Evolutionary conservation across 169 alveolate species (phyloP).

Genomic region (Cystoisospora suis): DNA sequence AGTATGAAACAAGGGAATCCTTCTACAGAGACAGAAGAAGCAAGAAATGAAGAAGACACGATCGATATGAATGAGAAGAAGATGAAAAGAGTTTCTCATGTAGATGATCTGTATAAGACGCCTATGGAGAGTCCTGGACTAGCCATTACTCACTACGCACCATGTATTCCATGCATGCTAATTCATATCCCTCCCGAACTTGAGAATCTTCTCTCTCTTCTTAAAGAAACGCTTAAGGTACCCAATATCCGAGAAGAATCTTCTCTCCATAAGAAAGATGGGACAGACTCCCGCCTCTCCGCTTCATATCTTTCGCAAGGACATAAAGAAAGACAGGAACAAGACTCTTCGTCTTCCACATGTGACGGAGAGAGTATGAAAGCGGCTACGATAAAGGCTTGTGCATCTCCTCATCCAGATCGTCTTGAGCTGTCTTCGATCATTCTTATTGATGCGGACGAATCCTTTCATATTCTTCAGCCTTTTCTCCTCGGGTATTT

Average conservation of each 20-base stretch:
- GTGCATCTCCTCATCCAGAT: background rate
- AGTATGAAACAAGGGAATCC: too few relatives aligned
- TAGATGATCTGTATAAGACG: background rate
- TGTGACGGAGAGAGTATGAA: background rate
- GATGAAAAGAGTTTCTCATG: too few relatives aligned
- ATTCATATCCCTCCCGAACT: background rate
- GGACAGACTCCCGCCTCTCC: background rate
- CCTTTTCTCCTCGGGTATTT: background rate
- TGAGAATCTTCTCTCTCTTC: background rate
- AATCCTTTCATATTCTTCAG: background rate
- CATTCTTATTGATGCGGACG: background rate
- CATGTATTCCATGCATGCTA: conserved; percentile 44
- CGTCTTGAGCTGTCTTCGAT: background rate
- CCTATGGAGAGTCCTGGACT: conserved; percentile 43
- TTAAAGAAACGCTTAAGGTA: background rate
- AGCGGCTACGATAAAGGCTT: background rate
- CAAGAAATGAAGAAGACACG: too few relatives aligned
- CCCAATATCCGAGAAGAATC: background rate
- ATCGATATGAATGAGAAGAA: too few relatives aligned
- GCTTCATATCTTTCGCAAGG: background rate
- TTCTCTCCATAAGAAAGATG: background rate
- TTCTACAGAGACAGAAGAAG: too few relatives aligned
- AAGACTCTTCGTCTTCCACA: background rate
- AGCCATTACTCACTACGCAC: conserved; percentile 49
- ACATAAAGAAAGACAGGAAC: background rate